A percentile compares a stretch with the other conserved stretches of the same genome.
These are phyloP conservation scores for Scedosporium apiospermum DNA, from an alignment of 2,329 filamentous ascomycete genomes.

Conservation along the genomic window DNA sequence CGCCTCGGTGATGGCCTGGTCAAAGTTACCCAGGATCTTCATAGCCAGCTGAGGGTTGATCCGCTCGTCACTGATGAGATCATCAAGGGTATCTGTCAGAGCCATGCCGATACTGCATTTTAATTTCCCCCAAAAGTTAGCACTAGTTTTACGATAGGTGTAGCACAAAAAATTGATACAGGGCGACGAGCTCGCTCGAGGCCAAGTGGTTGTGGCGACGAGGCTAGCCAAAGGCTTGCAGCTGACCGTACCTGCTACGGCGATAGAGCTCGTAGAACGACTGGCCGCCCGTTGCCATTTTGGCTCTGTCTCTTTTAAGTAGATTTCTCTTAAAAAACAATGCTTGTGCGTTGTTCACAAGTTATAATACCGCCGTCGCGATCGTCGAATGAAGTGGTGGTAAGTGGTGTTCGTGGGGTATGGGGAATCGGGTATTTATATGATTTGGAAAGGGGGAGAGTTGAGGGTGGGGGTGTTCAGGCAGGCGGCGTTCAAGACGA, in stretches of 20 bases:
- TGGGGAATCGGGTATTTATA: conserved; percentile 15
- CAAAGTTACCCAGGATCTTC: conserved; percentile 95
- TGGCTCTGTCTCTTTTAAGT: neutral
- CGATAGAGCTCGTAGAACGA: conserved; percentile 92
- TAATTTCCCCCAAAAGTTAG: conserved; percentile 1
- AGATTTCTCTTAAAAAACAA: neutral
- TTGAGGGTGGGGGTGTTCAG: conserved; percentile 1
- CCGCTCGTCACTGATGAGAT: conserved; percentile 84
- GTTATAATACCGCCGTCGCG: conserved; percentile 3
- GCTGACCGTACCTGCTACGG: conserved; percentile 73
- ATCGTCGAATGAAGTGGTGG: conserved; percentile 5
- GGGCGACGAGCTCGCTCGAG: neutral
- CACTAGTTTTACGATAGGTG: conserved; percentile 13
- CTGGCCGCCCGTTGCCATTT: conserved; percentile 41
- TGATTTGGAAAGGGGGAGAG: conserved; percentile 10
- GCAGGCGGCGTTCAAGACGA: neutral
- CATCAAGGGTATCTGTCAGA: conserved; percentile 93
- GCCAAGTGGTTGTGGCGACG: neutral
- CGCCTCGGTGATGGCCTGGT: conserved; percentile 84
- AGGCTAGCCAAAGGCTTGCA: neutral
- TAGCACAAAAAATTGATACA: conserved; percentile 6
- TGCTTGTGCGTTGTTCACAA: neutral
- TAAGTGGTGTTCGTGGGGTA: neutral
- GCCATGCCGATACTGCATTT: conserved; percentile 72
- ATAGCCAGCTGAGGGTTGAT: conserved; percentile 98